Conservation (phyloP, 1,284 basidiomycete genomes). For the Termitomyces sp. region DNA sequence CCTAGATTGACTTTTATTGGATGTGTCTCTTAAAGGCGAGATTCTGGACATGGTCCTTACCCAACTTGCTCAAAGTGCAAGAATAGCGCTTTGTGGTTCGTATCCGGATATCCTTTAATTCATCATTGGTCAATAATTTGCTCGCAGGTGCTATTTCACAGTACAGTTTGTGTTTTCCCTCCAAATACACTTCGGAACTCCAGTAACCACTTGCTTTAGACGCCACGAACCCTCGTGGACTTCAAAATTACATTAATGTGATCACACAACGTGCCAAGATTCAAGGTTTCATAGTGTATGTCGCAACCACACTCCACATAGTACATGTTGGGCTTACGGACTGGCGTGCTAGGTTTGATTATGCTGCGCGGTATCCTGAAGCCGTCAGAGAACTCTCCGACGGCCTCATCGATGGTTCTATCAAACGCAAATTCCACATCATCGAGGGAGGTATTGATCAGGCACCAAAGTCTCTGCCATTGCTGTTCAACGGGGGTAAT, state of each 20-base stretch:
- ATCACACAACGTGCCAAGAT: conserved; percentile 76
- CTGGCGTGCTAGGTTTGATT: conserved; percentile 54
- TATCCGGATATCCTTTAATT: conserved; percentile 1
- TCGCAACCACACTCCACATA: conserved; percentile 2
- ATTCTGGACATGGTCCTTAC: conserved; percentile 75
- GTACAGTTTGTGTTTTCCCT: conserved; percentile 49
- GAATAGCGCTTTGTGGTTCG: conserved; percentile 59
- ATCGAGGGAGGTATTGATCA: conserved; percentile 67
- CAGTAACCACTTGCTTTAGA: conserved; percentile 35
- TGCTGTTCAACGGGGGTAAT: conserved; percentile 79
- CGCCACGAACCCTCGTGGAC: conserved; percentile 48
- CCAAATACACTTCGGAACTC: not conserved
- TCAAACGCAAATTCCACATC: conserved; percentile 80
- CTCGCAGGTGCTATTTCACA: conserved; percentile 70
- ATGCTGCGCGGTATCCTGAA: conserved; percentile 47
- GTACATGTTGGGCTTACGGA: conserved; percentile 5
- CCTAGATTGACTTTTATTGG: no score
- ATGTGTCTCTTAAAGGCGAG: conserved; percentile 41
- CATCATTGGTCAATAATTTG: conserved; percentile 4
- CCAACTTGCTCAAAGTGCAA: conserved; percentile 70
- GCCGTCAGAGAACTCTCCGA: conserved; percentile 52
- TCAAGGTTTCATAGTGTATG: conserved; percentile 80
- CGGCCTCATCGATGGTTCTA: conserved; percentile 61
- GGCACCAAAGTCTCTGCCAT: conserved; percentile 61
- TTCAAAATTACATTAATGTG: conserved; percentile 58